Conservation (phyloP, 108 stramenopile species). For the Schizochytrium sp. region DNA sequence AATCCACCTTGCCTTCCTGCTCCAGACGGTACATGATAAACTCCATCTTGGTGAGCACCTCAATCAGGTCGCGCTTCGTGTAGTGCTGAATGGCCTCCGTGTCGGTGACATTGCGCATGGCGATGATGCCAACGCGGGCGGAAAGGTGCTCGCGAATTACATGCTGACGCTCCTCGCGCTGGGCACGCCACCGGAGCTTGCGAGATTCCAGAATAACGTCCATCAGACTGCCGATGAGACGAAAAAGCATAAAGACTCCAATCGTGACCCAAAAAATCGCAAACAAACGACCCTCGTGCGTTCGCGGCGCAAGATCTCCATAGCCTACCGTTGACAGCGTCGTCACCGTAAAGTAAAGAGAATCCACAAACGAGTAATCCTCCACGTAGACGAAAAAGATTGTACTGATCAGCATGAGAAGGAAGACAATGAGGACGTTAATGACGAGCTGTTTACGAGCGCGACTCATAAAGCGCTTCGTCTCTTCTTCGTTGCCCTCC, state of each 20-base stretch:
- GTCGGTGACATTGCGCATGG: background rate
- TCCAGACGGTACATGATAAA: background rate
- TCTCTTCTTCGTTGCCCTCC: background rate
- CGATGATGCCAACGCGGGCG: background rate
- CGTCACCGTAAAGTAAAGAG: background rate
- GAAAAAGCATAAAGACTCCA: background rate
- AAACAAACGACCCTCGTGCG: background rate
- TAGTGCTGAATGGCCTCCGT: background rate
- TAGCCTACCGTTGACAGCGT: background rate
- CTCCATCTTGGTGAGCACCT: background rate
- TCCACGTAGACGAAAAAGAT: background rate
- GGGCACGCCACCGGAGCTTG: background rate
- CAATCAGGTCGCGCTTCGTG: background rate
- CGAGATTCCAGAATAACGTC: background rate
- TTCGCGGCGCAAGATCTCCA: background rate
- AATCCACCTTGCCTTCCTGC: background rate
- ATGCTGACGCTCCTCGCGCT: background rate
- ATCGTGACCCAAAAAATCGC: background rate
- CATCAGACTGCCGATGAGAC: background rate
- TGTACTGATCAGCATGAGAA: background rate
- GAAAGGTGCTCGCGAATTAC: background rate
- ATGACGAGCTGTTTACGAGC: background rate
- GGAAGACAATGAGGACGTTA: background rate
- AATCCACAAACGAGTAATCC: background rate
- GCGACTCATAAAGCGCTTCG: background rate